Evolutionary conservation across 2,329 filamentous ascomycete genomes (phyloP).

Genomic region (Pseudocercospora musae): DNA sequence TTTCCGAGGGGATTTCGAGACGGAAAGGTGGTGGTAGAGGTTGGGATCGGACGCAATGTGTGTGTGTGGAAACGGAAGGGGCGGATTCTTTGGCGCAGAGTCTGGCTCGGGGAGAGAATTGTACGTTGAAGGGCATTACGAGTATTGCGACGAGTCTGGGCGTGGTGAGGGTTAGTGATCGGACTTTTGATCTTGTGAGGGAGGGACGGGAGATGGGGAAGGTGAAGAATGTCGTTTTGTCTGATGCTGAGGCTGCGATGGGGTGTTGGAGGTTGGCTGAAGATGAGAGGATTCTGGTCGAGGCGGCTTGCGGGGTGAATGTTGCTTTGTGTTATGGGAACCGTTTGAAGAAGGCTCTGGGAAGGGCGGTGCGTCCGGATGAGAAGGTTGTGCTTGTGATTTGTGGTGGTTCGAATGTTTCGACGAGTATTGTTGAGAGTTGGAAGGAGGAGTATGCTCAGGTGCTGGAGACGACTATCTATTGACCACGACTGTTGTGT

Average conservation of each 20-base stretch:
- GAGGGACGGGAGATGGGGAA: conserved; percentile 38
- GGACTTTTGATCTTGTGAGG: conserved; percentile 64
- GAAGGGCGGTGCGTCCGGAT: conserved; percentile 58
- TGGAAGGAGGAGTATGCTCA: conserved; percentile 44
- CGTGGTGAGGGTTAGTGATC: conserved; percentile 63
- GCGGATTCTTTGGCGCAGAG: conserved; percentile 66
- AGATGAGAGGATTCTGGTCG: conserved; percentile 76
- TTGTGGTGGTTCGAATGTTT: conserved; percentile 65
- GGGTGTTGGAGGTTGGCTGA: conserved; percentile 76
- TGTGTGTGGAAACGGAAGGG: conserved; percentile 74
- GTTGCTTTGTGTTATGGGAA: conserved; percentile 67
- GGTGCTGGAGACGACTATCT: background rate
- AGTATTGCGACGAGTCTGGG: conserved; percentile 73
- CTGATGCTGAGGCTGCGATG: conserved; percentile 74
- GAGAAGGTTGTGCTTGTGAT: conserved; percentile 80
- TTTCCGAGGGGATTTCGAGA: conserved; percentile 67
- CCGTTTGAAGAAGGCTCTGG: conserved; percentile 54
- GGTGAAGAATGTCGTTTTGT: conserved; percentile 62
- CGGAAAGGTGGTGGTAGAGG: conserved; percentile 33
- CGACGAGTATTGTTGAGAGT: conserved; percentile 48
- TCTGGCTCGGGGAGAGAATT: conserved; percentile 50
- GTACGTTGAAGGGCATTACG: conserved; percentile 68
- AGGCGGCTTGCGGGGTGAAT: conserved; percentile 82
- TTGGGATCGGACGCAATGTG: conserved; percentile 47
- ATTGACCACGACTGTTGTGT: background rate